phyloP scores from a whole-genome alignment of 1,139 yeast genomes.

The Diutina neorugosa region DNA sequence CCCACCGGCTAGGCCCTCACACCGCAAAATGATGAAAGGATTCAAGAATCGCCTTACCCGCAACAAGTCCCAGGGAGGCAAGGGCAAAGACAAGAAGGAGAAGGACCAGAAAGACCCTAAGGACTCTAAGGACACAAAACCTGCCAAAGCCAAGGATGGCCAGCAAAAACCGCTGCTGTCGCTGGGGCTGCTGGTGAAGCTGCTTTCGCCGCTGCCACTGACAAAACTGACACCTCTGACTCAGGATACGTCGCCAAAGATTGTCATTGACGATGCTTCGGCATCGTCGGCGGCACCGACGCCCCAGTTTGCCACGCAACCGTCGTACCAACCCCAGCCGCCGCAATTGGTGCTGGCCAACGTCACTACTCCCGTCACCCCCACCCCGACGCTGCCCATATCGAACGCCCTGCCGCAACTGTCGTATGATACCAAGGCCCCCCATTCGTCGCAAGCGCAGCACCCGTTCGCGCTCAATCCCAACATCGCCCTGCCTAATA shows the following conservation, averaged over 20 bases:
- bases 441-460: slow-evolving; percentile 8
- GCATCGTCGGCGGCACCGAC: background rate
- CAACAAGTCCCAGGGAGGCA: slow-evolving; percentile 24
- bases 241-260: background rate
- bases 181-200: slow-evolving; percentile 8
- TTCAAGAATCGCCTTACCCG: slow-evolving; percentile 38
- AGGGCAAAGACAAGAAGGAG: slow-evolving; percentile 24
- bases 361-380: slow-evolving; percentile 17
- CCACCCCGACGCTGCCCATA: slow-evolving; percentile 23
- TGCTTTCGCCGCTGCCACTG: slow-evolving; percentile 4
- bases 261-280: background rate
- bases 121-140: slow-evolving; percentile 9
- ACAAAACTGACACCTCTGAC: background rate
- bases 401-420: slow-evolving; percentile 6
- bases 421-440: slow-evolving; percentile 9
- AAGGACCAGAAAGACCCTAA: slow-evolving; percentile 9
- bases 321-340: background rate
- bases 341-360: slow-evolving; percentile 6
- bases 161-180: slow-evolving; percentile 7
- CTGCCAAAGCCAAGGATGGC: slow-evolving; percentile 6
- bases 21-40: slow-evolving; percentile 35
- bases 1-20: background rate
- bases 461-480: slow-evolving; percentile 20
- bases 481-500: slow-evolving; percentile 32
- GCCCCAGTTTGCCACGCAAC: background rate